Evolutionary conservation across 2,329 filamentous ascomycete genomes (phyloP).

Genomic region (Plenodomus biglobosus): DNA sequence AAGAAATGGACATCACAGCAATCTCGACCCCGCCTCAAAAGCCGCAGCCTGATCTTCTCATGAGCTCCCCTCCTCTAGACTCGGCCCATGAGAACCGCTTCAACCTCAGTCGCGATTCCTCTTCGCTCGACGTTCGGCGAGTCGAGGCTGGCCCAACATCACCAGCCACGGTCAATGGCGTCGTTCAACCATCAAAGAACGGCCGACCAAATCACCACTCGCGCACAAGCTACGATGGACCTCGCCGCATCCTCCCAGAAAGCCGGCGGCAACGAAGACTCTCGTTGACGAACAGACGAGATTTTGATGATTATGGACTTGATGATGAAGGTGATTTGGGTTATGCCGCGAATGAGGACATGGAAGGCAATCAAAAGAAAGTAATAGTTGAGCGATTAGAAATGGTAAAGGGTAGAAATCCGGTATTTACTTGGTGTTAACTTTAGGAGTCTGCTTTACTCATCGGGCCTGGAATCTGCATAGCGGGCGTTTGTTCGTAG

Average conservation of each 20-base stretch:
- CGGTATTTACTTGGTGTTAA: conserved; percentile 96
- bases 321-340: conserved; percentile 88
- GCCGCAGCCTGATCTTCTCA: conserved; percentile 66
- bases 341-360: conserved; percentile 89
- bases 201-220: conserved; percentile 33
- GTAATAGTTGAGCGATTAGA: conserved; percentile 97
- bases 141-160: conserved; percentile 28
- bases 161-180: conserved; percentile 40
- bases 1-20: conserved; percentile 88
- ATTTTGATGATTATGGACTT: conserved; percentile 49
- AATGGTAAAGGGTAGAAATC: conserved; percentile 91
- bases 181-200: conserved; percentile 16
- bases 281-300: conserved; percentile 56
- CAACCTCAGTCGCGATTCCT: conserved; percentile 52
- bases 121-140: conserved; percentile 44
- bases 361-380: conserved; percentile 87
- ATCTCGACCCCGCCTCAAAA: conserved; percentile 59
- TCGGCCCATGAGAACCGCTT: conserved; percentile 48
- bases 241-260: conserved; percentile 35
- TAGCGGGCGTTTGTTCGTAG: conserved; percentile 12
- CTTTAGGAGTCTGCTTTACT: background rate
- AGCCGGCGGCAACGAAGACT: conserved; percentile 46
- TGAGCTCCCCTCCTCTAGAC: conserved; percentile 58
- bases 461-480: conserved; percentile 1
- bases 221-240: conserved; percentile 48